phyloP scores from a whole-genome alignment of 257 asterid species.

The Ligustrum vulgare region DNA sequence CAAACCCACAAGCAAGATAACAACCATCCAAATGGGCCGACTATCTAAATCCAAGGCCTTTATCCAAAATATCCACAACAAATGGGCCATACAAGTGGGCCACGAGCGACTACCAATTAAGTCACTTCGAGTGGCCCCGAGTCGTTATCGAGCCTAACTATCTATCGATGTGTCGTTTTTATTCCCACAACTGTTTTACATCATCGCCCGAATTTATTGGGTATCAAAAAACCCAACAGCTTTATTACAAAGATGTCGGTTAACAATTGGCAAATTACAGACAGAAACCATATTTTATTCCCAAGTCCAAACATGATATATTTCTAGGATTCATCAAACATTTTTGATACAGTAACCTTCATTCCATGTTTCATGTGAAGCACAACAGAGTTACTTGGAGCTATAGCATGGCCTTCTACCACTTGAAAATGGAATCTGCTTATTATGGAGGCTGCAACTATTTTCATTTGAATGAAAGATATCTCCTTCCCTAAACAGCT shows the following conservation, averaged over 20 bases:
- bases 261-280: not conserved
- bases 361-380: not conserved
- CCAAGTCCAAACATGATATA: not conserved
- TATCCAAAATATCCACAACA: no score
- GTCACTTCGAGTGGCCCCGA: no score
- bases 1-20: no score
- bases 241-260: not conserved
- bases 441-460: not conserved
- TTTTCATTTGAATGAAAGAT: slow-evolving; percentile 14
- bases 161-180: no score
- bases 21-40: no score
- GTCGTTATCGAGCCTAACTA: no score
- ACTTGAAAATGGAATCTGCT: not conserved
- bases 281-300: not conserved
- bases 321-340: not conserved
- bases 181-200: no score
- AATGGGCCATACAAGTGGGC: no score
- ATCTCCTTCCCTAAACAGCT: slow-evolving; percentile 12
- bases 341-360: not conserved
- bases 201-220: no score
- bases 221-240: no score
- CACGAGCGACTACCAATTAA: no score
- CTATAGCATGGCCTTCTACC: not conserved
- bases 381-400: not conserved
- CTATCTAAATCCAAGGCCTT: no score